A percentile compares a stretch with the other conserved stretches of the same genome.
Conservation (phyloP, 2,329 filamentous ascomycete genomes). For the Periconia sp. region DNA sequence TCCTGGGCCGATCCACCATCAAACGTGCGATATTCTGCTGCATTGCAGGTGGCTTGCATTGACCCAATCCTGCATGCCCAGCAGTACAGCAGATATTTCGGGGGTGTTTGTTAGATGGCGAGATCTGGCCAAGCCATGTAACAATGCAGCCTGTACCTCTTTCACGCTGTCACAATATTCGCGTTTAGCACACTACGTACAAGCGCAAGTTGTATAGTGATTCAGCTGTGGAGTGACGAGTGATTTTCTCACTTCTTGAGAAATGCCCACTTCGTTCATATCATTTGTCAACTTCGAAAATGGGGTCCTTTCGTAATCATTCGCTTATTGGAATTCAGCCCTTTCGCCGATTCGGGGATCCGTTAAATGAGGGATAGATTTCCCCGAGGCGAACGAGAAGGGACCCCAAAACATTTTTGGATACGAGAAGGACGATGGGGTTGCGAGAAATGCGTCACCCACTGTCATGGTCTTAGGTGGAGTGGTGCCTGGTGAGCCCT, state of each 20-base stretch:
- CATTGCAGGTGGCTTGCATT: neutral
- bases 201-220: neutral
- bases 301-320: neutral
- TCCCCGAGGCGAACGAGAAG: neutral
- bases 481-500: neutral
- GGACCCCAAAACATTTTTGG: neutral
- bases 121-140: too few species aligned
- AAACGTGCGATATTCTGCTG: neutral
- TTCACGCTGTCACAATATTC: too few species aligned
- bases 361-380: neutral
- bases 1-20: neutral
- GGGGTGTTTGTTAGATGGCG: neutral
- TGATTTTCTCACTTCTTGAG: neutral
- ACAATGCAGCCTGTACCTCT: too few species aligned
- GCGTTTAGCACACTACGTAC: neutral
- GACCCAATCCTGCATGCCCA: constrained; percentile 5
- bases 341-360: neutral
- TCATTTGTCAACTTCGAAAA: neutral
- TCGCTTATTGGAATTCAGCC: neutral
- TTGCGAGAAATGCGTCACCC: constrained; percentile 17
- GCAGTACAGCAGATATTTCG: neutral
- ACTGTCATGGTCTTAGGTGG: constrained; percentile 5
- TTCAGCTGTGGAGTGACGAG: neutral
- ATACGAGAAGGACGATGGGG: neutral
- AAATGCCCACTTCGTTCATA: neutral